Evolutionary conservation across 1,284 basidiomycete species (phyloP), one percentile per base, ranked within the genome.

Genomic region (Cryptococcus depauperatus): DNA sequence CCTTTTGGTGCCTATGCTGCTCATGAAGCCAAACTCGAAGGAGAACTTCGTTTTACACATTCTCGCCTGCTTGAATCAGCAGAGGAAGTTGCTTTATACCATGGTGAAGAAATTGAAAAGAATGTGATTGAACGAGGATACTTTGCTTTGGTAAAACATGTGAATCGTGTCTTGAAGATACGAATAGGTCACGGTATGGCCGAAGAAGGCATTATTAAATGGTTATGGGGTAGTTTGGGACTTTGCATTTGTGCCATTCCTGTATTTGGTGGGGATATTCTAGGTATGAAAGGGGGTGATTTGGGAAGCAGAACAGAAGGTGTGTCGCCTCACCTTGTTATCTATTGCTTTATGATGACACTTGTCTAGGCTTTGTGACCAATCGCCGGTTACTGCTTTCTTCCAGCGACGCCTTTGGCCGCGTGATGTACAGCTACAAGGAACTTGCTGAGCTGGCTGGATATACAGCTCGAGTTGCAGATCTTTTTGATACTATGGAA

Each of bases 141-240:
- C 70, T 86, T 87, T 45, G 80, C 81, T 4, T 76, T 95, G 25
- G 79, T 96, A 55, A 84, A 83, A 66, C 93, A 98, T 60, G 85
- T 92, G 68, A 86, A 87, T 61, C 78, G 79, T 46, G 84, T 95
- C 3, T 76, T 93, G 58, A 73, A 78, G 35, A 82, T 85, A 50
- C 77, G 85, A 25, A 86, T 93, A 76, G 88, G 84, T 81, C 90
- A 95, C 69, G 83, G 85, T 2, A 88, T 91, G 70, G 79, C 83
- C 7, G 91, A 96, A 66, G 93, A 98, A 69, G 90, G 90, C 2
- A 84, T 98, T 47, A 85, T 97, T 62, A 97, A 97, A 71, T 93
- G 92, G 92, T 66, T 92, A 13, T 97, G 93, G 93, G 92, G 92
- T 55, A 85, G 83, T 62, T 84, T 95, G 62, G 92, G 92, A 21